Base-by-base conservation (phyloP, 176 grass and related monocot genomes). In the Oryza nivara region DNA sequence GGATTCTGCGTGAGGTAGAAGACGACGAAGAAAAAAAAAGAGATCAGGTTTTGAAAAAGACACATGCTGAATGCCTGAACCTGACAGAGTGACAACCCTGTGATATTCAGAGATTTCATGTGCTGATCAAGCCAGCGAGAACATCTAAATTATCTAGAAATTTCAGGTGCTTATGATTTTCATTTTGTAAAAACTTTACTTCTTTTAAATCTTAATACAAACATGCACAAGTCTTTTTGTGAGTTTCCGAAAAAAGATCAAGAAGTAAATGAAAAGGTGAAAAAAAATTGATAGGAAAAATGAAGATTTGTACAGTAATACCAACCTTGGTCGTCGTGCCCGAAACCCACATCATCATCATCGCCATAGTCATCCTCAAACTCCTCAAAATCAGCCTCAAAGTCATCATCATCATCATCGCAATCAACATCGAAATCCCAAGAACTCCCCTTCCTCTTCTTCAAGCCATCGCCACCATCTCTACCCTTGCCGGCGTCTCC, bases 301-400 rank as follows among this genome's bases (percentile, higher is more conserved):
- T 0, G 63, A 30, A 28, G 22, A 63, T 46, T 0, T 14, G 47
- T 49, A 4, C 13, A 6, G 17, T 45, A 63, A 11, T 48, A 83
- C 34, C 56, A 22, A 85, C 83, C 83, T 85, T 77, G 38, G 51
- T 46, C 66, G 16, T 60, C 74, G 58, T 77, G 49, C 15, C 25
- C 48, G 30, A 60, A 85, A 85, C 22, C 48, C 23, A 61, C 36
- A n/a, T n/a, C 54, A 2, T 78, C 83, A 19, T 44, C 74, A 7
- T 32, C 30, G 30, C 65, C 43, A 45, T 45, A 19, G 14, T 40
- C 51, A 36, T 78, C 83, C 36, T 78, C 38, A 77, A 85, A 85
- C 32, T 32, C 75, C 51, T 70, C 49, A 23, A 85, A 85, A 70
- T 85, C 83, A 71, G 83, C 75, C 54, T 85, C 66, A 47, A 85